These are phyloP conservation scores for Bauhinia variegata DNA, from an alignment of 306 rosid genomes.

Conservation along the genomic window DNA sequence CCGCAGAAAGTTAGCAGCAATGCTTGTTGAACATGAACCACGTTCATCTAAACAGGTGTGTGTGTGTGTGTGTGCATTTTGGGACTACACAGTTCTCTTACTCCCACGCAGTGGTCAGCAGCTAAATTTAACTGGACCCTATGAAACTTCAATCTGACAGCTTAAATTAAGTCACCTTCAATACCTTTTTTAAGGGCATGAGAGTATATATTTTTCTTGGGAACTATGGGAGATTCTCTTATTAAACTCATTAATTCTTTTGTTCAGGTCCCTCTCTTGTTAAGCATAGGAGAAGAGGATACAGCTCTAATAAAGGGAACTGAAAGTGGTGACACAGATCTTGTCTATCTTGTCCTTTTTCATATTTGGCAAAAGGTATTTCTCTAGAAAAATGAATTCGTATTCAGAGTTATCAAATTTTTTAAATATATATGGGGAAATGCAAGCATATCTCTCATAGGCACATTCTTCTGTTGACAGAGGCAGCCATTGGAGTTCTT, in stretches of 20 bases:
- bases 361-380: conserved; percentile 94
- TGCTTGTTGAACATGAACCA: conserved; percentile 97
- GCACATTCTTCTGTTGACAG: conserved; percentile 50
- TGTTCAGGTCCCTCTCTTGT: conserved; percentile 88
- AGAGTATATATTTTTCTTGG: too few relatives aligned
- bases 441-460: conserved; percentile 22
- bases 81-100: too few relatives aligned
- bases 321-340: conserved; percentile 97
- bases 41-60: conserved; percentile 90
- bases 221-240: conserved; percentile 13
- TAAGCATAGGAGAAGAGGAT: conserved; percentile 99
- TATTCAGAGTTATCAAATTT: conserved; percentile 15
- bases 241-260: conserved; percentile 14
- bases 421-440: conserved; percentile 16
- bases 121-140: too few relatives aligned
- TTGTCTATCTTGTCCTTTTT: conserved; percentile 92
- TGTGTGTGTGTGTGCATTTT: too few relatives aligned
- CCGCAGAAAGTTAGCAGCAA: conserved; percentile 92
- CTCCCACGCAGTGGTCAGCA: too few relatives aligned
- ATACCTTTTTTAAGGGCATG: too few relatives aligned
- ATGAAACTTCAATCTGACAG: too few relatives aligned
- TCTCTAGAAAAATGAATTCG: conserved; percentile 28
- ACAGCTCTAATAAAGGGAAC: conserved; percentile 82
- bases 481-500: conserved; percentile 86
- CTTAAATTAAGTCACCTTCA: too few relatives aligned